These are phyloP conservation scores for Silene uniflora DNA, from an alignment of 148 eudicot species.

Conservation along the genomic window DNA sequence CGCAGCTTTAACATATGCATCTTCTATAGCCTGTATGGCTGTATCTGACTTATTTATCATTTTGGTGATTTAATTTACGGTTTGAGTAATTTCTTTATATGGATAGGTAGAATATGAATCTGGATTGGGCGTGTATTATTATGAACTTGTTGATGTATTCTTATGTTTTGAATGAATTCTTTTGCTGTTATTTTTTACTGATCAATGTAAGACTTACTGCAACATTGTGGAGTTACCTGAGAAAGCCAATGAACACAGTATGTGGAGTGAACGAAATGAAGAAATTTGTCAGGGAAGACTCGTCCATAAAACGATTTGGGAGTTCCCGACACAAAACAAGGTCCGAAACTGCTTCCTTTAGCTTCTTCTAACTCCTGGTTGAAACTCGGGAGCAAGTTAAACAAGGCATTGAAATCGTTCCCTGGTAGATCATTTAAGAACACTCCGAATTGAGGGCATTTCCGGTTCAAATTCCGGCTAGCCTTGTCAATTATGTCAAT, in stretches of 20 bases:
- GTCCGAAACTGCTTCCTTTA: neutral
- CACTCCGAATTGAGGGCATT: neutral
- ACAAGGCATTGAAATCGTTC: neutral
- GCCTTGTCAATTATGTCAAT: neutral
- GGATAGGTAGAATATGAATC: no score
- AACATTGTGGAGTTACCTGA: neutral
- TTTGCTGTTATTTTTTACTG: no score
- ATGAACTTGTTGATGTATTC: no score
- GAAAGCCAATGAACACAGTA: neutral
- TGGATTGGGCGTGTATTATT: no score
- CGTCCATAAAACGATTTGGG: neutral
- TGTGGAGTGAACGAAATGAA: neutral
- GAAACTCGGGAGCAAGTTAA: neutral
- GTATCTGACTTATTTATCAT: no score
- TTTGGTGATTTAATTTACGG: no score
- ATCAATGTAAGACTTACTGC: no score
- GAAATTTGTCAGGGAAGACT: neutral
- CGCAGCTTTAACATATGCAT: neutral
- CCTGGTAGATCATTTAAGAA: neutral
- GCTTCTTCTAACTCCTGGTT: neutral
- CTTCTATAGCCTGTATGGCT: neutral
- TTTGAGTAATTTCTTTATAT: no score
- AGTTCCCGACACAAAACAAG: neutral
- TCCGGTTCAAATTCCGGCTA: neutral
- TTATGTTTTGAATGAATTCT: no score